phyloP scores from a whole-genome alignment of 495 filamentous ascomycete genomes.

The Aspergillus ellipticus region DNA sequence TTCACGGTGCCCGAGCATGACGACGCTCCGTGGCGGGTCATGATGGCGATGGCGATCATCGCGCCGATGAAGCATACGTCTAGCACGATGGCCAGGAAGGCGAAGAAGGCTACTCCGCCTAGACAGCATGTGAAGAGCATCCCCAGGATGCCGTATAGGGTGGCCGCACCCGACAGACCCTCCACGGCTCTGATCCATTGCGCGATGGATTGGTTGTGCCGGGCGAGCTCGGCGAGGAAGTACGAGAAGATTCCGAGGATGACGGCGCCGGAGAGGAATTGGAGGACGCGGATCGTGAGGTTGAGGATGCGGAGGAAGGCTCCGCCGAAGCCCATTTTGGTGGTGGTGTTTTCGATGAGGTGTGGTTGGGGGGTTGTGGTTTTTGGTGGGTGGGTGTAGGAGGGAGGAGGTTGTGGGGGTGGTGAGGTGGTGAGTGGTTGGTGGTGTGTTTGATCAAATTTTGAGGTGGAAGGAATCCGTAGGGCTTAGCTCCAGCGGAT shows the following conservation, averaged over 20 bases:
- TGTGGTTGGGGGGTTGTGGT: not conserved
- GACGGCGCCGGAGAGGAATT: conserved; percentile 66
- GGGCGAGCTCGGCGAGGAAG: conserved; percentile 46
- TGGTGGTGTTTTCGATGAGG: conserved; percentile 5
- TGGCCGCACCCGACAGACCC: conserved; percentile 71
- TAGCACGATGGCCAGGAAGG: conserved; percentile 66
- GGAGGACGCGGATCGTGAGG: conserved; percentile 61
- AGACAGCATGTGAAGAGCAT: conserved; percentile 73
- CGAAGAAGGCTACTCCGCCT: conserved; percentile 72
- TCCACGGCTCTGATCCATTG: conserved; percentile 71
- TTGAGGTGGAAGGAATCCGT: not conserved
- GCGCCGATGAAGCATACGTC: conserved; percentile 78
- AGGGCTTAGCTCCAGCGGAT: not conserved
- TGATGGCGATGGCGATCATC: conserved; percentile 72
- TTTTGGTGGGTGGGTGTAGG: not conserved
- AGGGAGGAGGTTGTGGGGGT: not conserved
- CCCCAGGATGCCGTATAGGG: conserved; percentile 68
- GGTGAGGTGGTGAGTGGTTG: not conserved
- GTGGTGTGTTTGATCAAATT: not conserved
- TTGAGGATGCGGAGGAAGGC: conserved; percentile 59
- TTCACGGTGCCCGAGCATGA: conserved; percentile 59
- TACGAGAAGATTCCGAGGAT: conserved; percentile 79
- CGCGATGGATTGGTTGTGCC: conserved; percentile 55
- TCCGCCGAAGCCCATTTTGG: conserved; percentile 49
- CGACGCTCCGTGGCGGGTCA: conserved; percentile 62